phyloP scores from a whole-genome alignment of 164 flowering plant species.

The Tinospora cordifolia region DNA sequence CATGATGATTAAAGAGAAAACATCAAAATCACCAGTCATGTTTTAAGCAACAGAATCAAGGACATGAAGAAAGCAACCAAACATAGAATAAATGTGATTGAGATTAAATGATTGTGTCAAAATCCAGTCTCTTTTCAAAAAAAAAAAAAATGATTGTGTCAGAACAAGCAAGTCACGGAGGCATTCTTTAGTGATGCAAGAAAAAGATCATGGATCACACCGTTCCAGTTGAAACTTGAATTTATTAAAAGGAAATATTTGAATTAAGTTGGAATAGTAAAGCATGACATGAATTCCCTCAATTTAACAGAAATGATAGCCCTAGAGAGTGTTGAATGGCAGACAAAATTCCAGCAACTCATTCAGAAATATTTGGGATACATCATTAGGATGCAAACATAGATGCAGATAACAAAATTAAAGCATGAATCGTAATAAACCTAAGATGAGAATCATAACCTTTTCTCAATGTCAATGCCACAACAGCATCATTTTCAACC shows the following conservation, averaged over 20 bases:
- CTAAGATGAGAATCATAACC: constrained; percentile 33
- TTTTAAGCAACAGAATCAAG: neutral
- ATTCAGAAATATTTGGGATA: neutral
- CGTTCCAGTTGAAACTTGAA: neutral
- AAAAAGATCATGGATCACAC: neutral
- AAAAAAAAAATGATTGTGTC: no score
- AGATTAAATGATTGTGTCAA: neutral
- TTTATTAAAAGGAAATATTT: neutral
- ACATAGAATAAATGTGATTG: neutral
- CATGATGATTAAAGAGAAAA: neutral
- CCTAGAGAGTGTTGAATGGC: neutral
- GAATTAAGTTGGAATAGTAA: neutral
- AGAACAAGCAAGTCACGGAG: neutral
- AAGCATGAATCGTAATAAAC: neutral
- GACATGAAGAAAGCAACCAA: neutral
- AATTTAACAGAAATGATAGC: neutral
- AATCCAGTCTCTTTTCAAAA: no score
- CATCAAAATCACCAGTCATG: neutral
- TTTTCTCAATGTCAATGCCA: constrained; percentile 83
- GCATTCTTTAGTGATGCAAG: neutral
- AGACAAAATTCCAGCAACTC: neutral
- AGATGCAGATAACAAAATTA: neutral
- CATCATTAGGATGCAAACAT: neutral
- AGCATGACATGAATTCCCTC: neutral
- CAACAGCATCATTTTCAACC: constrained; percentile 96